Base-by-base conservation (phyloP, 345 rosid species). In the Rhodamnia rubescens region DNA sequence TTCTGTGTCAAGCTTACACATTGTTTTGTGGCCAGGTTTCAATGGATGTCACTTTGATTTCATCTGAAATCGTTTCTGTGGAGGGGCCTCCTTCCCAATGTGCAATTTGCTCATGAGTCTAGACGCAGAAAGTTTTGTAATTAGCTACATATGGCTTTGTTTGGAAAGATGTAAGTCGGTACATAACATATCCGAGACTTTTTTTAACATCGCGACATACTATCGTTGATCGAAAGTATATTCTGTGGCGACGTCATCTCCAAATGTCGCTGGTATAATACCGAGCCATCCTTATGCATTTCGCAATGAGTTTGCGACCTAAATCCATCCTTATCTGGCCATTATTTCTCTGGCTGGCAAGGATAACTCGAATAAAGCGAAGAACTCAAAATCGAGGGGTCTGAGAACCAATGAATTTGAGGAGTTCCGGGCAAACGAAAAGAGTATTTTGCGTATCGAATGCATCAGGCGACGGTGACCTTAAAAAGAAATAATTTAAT, bases 401-500 rank as follows among this genome's bases (percentile, higher is more conserved):
- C 4, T 4, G 12, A 22, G n/a, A 8, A 8, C 5, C n/a, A 22
- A 8, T 4, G n/a, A 55, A 22, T 22, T 22, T 55, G 58, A 8
- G 58, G n/a, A 55, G 11, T 22, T 55, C n/a, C 1, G 6, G 4
- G 3, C 24, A 20, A 21, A 54, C 4, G 11, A 21, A 0, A 54
- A 54, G 7, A 21, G 3, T 18, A 8, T 20, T 54, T 54, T 54
- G 9, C 8, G 24, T 21, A 20, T 53, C 5, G 9, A 7, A 53
- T 18, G 8, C 22, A 20, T 53, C 9, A 2, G 3, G 1, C 29
- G 1, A 64, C 2, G 0, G 2, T 15, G 1, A 16, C 2, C 16
- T 2, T 61, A 6, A 27, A 27, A 59, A 14, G 7, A 5, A 3
- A 3, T 61, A 13, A 5, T 1, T 1, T n/a, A 58, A 0, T n/a